phyloP scores from a whole-genome alignment of 2,329 filamentous ascomycete species.

The Aureobasidium subglaciale region DNA sequence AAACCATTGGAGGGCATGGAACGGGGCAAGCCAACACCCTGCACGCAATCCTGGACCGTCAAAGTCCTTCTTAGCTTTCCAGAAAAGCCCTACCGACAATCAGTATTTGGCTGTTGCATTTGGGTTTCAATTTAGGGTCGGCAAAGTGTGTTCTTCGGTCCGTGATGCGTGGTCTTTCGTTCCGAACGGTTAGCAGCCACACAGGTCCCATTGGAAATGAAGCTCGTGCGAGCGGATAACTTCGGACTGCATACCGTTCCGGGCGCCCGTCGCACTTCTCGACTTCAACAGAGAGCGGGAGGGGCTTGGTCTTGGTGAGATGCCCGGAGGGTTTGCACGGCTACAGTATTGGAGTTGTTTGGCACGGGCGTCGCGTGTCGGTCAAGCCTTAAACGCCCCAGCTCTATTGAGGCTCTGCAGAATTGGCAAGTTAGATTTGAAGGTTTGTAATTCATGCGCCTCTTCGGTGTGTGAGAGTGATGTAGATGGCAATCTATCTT shows the following conservation, averaged over 20 bases:
- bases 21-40: neutral
- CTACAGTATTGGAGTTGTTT: no score
- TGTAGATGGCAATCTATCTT: slow-evolving; percentile 1
- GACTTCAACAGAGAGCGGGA: no score
- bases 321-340: no score
- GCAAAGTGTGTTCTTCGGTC: neutral
- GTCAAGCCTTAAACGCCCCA: neutral
- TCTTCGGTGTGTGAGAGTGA: neutral
- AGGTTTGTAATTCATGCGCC: neutral
- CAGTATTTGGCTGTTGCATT: neutral
- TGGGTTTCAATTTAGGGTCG: neutral
- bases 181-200: neutral
- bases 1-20: neutral
- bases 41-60: no score
- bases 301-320: neutral
- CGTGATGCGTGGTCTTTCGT: neutral
- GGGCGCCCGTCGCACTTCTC: no score
- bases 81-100: neutral
- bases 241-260: neutral
- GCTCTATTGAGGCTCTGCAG: neutral
- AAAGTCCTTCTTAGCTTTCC: neutral
- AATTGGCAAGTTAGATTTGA: neutral
- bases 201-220: neutral
- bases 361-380: slow-evolving; percentile 4
- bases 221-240: neutral